A percentile compares a stretch with the other conserved stretches of the same genome.
These are phyloP conservation scores for Euphorbia lathyris DNA, from an alignment of 345 rosid species.

Conservation along the genomic window DNA sequence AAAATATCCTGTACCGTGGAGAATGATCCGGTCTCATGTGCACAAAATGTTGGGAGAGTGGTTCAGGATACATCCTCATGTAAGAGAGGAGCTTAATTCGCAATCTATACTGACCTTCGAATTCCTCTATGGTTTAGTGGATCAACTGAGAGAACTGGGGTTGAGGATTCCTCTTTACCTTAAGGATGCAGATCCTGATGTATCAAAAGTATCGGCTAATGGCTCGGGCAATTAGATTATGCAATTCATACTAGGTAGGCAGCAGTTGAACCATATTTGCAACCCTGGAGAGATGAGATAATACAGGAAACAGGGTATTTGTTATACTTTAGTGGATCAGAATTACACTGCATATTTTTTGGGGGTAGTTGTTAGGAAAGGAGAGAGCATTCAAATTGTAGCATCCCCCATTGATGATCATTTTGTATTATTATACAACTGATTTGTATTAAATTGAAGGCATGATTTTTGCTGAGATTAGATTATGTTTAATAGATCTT, in stretches of 20 bases:
- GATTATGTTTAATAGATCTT: not conserved
- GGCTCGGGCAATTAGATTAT: constrained; percentile 17
- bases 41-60: constrained; percentile 88
- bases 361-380: not conserved
- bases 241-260: not conserved
- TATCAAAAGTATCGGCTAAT: constrained; percentile 14
- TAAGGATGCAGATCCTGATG: constrained; percentile 24
- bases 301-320: not conserved
- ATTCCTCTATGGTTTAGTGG: constrained; percentile 63
- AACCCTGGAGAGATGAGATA: not conserved
- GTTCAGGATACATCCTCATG: constrained; percentile 75
- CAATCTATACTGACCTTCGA: constrained; percentile 72
- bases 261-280: not conserved
- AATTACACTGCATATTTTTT: not conserved
- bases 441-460: not conserved
- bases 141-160: constrained; percentile 59
- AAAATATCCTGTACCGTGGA: constrained; percentile 85
- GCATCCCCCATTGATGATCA: too few species aligned
- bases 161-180: constrained; percentile 68
- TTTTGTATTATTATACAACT: not conserved
- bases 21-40: constrained; percentile 85
- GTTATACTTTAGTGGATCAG: not conserved
- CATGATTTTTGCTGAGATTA: not conserved
- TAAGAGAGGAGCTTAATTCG: constrained; percentile 74
- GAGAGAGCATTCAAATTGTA: not conserved